These are phyloP conservation scores for Colletotrichum agaves DNA, from an alignment of 2,329 filamentous ascomycete species.

Conservation along the genomic window DNA sequence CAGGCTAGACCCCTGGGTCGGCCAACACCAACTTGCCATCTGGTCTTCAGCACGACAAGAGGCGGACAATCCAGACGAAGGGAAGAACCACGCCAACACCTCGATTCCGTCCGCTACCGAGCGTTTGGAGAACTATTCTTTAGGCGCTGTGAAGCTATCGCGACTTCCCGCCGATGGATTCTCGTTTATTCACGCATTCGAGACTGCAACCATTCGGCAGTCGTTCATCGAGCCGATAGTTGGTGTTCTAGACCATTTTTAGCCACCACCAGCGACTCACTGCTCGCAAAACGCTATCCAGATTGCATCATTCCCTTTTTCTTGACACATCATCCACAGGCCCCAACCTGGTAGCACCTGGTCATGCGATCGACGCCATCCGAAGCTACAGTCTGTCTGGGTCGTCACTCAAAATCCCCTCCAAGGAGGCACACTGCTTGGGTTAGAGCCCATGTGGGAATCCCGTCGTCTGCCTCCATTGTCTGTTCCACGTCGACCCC, in stretches of 20 bases:
- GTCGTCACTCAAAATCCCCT: neutral
- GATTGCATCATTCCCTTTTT: neutral
- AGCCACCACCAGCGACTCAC: neutral
- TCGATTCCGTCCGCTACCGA: neutral
- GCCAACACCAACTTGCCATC: neutral
- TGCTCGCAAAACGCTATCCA: constrained; percentile 10
- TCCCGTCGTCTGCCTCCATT: neutral
- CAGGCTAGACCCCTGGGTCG: constrained; percentile 12
- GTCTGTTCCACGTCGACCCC: neutral
- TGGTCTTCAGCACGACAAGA: neutral
- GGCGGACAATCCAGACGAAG: constrained; percentile 2
- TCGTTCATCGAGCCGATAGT: neutral
- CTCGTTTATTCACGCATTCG: neutral
- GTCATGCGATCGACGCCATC: constrained; percentile 19
- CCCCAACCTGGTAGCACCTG: neutral
- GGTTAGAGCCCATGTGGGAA: constrained; percentile 17
- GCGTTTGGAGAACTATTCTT: neutral
- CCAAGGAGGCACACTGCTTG: neutral
- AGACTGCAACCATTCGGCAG: neutral
- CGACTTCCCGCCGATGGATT: neutral
- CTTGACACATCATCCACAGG: constrained; percentile 4
- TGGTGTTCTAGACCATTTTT: neutral
- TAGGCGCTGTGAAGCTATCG: neutral
- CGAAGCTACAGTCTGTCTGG: neutral
- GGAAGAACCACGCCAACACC: neutral